phyloP scores from a whole-genome alignment of 2,329 filamentous ascomycete genomes.

The Hypoxylon rubiginosum region DNA sequence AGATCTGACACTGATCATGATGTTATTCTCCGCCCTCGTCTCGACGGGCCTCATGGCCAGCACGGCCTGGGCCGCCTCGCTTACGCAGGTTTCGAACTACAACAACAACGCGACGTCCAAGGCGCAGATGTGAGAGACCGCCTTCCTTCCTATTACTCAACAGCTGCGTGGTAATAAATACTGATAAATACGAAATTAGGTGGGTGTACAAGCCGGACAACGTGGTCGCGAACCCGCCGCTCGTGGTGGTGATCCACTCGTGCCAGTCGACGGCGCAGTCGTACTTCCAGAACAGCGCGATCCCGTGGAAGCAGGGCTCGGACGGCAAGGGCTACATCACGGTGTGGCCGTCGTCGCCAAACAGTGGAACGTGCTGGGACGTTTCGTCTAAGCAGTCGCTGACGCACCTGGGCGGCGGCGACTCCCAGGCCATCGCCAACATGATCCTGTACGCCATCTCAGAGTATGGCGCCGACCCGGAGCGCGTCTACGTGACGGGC shows the following conservation, averaged over 20 bases:
- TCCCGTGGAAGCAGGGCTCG: slow-evolving; percentile 54
- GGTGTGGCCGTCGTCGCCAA: slow-evolving; percentile 66
- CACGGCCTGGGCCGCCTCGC: slow-evolving; percentile 47
- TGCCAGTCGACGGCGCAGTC: slow-evolving; percentile 55
- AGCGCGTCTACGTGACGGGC: slow-evolving; percentile 54
- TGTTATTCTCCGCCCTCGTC: slow-evolving; percentile 43
- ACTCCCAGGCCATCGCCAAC: slow-evolving; percentile 56
- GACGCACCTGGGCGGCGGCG: slow-evolving; percentile 53
- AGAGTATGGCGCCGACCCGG: slow-evolving; percentile 50
- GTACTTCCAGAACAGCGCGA: slow-evolving; percentile 55
- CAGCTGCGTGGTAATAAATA: not conserved
- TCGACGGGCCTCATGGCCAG: slow-evolving; percentile 44
- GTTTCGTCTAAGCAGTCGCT: slow-evolving; percentile 62
- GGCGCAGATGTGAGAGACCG: slow-evolving; percentile 52
- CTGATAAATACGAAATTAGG: slow-evolving; percentile 38
- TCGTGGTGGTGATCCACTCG: slow-evolving; percentile 56
- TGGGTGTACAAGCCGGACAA: slow-evolving; percentile 56
- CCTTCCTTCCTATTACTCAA: not conserved
- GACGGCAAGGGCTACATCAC: slow-evolving; percentile 57
- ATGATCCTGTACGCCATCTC: slow-evolving; percentile 54
- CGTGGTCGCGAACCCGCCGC: slow-evolving; percentile 51
- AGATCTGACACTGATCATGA: slow-evolving; percentile 13
- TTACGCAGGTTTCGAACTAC: slow-evolving; percentile 54
- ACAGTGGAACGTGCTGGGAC: slow-evolving; percentile 68
- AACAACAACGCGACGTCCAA: slow-evolving; percentile 55